These are phyloP conservation scores for Penicillium olsonii DNA, from an alignment of 2,329 filamentous ascomycete genomes.

Conservation along the genomic window DNA sequence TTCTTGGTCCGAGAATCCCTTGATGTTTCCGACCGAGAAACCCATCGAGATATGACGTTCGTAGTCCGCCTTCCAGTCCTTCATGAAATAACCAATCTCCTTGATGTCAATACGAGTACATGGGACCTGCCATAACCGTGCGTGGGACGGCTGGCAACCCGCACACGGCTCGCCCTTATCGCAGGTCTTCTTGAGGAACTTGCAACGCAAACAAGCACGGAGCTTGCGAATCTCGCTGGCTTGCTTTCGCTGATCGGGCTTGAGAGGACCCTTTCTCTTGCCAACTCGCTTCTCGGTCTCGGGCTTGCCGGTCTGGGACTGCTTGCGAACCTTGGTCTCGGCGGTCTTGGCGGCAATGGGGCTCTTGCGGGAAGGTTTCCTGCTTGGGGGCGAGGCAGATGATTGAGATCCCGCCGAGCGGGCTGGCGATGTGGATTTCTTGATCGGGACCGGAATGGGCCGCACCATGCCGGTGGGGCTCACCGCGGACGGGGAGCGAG, in stretches of 20 bases:
- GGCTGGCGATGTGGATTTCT: slow-evolving; percentile 55
- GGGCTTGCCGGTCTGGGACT: slow-evolving; percentile 71
- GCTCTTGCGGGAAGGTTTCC: slow-evolving; percentile 70
- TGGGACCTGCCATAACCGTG: slow-evolving; percentile 93
- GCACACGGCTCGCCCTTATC: slow-evolving; percentile 96
- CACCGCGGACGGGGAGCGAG: slow-evolving; percentile 52
- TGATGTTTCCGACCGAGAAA: slow-evolving; percentile 93
- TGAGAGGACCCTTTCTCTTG: slow-evolving; percentile 81
- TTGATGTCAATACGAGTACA: slow-evolving; percentile 99
- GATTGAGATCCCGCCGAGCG: slow-evolving; percentile 63
- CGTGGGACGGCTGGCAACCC: slow-evolving; percentile 93
- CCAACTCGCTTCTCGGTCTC: slow-evolving; percentile 93
- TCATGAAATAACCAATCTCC: slow-evolving; percentile 98
- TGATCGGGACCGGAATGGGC: slow-evolving; percentile 59
- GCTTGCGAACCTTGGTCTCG: slow-evolving; percentile 81
- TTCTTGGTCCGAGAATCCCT: slow-evolving; percentile 69
- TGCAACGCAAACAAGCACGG: slow-evolving; percentile 90
- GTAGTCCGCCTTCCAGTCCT: slow-evolving; percentile 97
- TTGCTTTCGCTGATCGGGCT: slow-evolving; percentile 93
- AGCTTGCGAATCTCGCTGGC: slow-evolving; percentile 96
- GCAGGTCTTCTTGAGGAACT: slow-evolving; percentile 98
- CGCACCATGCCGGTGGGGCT: slow-evolving; percentile 69
- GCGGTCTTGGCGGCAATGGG: slow-evolving; percentile 76
- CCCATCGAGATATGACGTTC: slow-evolving; percentile 84
- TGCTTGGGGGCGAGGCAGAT: slow-evolving; percentile 64